Evolutionary conservation across 768 basidiomycete species (phyloP), one percentile per base, ranked within the genome.

Genomic region (Chalciporus sphaerocephalus): DNA sequence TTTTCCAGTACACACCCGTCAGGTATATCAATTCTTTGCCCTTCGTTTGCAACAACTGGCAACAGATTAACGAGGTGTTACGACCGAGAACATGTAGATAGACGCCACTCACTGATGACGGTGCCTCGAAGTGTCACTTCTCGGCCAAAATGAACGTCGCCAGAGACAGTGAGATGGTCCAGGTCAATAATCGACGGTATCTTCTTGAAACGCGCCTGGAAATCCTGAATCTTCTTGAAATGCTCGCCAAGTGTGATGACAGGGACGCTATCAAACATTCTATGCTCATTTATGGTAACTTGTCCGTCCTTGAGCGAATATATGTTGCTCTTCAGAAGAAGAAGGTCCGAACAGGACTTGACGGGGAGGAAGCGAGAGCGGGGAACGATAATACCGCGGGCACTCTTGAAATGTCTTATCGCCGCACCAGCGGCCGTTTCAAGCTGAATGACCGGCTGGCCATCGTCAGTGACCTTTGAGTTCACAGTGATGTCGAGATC

Each of bases 401-500:
- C 91, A 63, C 85, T 85, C 67, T 79, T 84, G 75, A 94, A 94
- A 70, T 94, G 84, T 74, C 93, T 93, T 79, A 87, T 81, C 37
- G 93, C 93, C 33, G 90, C 92, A 66, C 94, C 93, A 44, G 92
- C 89, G 34, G 92, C 92, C 17, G 88, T 92, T 72, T 92, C 90
- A 57, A 92, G 82, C 74, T 86, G 91, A 56, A 96, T 80, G 61
- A 96, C 85, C 25, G 90, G 75, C 52, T 85, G 80, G 13, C 92
- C 94, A 49, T 87, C 82, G 56, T 95, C 92, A 22, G 81, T 87
- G 48, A 76, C 78, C 77, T 94, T 91, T 55, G 83, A 83, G 73
- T 94, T 94, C 70, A 92, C 82, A 70, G 95, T 95, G 69, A 96
- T 94, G 62, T 97, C 94, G 39, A 97, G 77, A 65, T 91, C 89